These are phyloP conservation scores for Trichophaea hybrida DNA, from an alignment of 2,329 filamentous ascomycete genomes.

Conservation along the genomic window DNA sequence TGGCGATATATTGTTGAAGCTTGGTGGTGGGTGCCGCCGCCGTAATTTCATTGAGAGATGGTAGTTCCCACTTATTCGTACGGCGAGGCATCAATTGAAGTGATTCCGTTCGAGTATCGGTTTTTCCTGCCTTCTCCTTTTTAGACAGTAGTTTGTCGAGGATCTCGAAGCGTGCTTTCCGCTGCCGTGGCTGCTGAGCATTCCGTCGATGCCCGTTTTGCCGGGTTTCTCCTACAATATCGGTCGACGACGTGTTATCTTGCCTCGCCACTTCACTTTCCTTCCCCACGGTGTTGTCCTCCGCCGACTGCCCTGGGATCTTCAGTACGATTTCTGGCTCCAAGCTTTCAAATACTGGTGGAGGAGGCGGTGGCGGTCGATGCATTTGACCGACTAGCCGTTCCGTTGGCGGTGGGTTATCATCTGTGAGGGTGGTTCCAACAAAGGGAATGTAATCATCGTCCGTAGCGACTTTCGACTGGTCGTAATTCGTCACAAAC, in stretches of 20 bases:
- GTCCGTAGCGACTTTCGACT: neutral
- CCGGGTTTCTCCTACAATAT: no score
- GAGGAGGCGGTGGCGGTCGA: neutral
- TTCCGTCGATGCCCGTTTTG: no score
- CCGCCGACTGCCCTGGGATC: neutral
- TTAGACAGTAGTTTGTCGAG: neutral
- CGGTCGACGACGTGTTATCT: neutral
- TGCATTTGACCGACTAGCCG: neutral
- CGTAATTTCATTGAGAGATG: neutral
- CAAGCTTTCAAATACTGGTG: neutral
- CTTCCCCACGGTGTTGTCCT: neutral
- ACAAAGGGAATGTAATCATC: constrained; percentile 5
- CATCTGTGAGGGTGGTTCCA: neutral
- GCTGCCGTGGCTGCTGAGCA: no score
- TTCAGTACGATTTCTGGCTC: neutral
- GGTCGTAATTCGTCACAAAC: neutral
- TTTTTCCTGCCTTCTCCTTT: neutral
- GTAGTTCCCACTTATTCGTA: neutral
- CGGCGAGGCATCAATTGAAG: neutral
- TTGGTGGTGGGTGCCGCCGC: neutral
- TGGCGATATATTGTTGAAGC: constrained; percentile 12
- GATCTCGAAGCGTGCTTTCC: neutral
- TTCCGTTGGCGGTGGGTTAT: neutral
- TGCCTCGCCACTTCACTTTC: no score
- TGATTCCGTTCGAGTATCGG: neutral